Evolutionary conservation across 768 basidiomycete genomes (phyloP), one percentile per base, ranked within the genome.

Genomic region (Tricholoma terreum): DNA sequence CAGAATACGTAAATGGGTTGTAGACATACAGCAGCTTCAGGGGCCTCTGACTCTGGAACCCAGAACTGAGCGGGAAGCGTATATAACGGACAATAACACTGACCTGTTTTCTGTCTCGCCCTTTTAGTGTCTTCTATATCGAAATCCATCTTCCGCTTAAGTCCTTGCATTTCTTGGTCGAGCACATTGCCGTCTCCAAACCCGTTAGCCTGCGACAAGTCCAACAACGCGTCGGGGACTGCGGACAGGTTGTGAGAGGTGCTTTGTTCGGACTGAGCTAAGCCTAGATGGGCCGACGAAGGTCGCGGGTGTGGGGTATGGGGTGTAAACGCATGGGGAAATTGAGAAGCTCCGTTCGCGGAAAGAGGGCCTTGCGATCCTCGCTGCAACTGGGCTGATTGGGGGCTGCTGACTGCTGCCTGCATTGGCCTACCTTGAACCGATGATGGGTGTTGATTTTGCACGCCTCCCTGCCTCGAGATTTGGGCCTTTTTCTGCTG

Each of bases 131-230:
- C 86, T 27, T 71, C 72, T 57, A 89, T 87, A 52, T 84, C 85
- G 15, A 78, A 76, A 49, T 85, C 84, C 60, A 87, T 73, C 69
- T 90, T 91, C 59, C 90, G 80, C 68, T 92, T 93, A 60, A 84
- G 77, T 15, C 79, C 82, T 55, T 86, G 84, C n/a, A 69, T 61
- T 54, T 90, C 88, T 58, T 77, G 77, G 53, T 90, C 89, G 51
- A 83, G 69, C 31, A 77, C 71, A 62, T 74, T 76, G 46, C 70
- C 62, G 36, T 77, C 77, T 33, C 68, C 52, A 4, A 56, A n/a
- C 56, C 55, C 49, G 9, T 59, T 58, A 48, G 49, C 57, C 19
- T 56, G 53, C 35, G 56, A 46, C 1, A 58, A 43, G 30, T 65
- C 63, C 48, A 58, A 50, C 17, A 61, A 35, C 31, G 52, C 31